A percentile compares a stretch with the other conserved stretches of the same genome.
Evolutionary conservation across 176 grass and related monocot species (phyloP).

Genomic region (bread wheat (Triticum aestivum)): DNA sequence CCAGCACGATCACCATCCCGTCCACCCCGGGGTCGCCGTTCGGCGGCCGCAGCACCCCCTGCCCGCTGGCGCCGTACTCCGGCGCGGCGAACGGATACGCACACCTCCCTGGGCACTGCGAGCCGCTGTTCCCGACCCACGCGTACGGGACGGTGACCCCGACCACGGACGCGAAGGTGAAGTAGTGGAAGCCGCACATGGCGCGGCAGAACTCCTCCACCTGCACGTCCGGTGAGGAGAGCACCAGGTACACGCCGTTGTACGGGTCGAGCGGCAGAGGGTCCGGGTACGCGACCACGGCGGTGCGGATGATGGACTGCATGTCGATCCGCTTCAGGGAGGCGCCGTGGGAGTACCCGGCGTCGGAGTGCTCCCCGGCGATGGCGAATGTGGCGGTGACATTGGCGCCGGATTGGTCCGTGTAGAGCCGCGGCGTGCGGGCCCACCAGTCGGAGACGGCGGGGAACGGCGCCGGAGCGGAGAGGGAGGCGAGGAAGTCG

Average conservation of each 20-base stretch:
- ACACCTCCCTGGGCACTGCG: slow-evolving; percentile 77
- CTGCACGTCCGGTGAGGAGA: slow-evolving; percentile 73
- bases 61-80: slow-evolving; percentile 10
- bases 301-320: slow-evolving; percentile 68
- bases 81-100: slow-evolving; percentile 73
- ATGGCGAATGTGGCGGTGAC: slow-evolving; percentile 54
- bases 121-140: slow-evolving; percentile 79
- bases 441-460: slow-evolving; percentile 76
- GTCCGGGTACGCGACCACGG: slow-evolving; percentile 44
- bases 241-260: slow-evolving; percentile 79
- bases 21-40: slow-evolving; percentile 72
- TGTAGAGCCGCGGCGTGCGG: slow-evolving; percentile 56
- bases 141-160: slow-evolving; percentile 81
- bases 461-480: slow-evolving; percentile 43
- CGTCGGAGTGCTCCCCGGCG: slow-evolving; percentile 61
- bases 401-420: slow-evolving; percentile 74
- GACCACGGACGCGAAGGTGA: slow-evolving; percentile 71
- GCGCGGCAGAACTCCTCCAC: slow-evolving; percentile 86
- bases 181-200: slow-evolving; percentile 90
- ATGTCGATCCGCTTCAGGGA: slow-evolving; percentile 59
- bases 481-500: slow-evolving; percentile 84
- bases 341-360: slow-evolving; percentile 58
- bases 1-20: slow-evolving; percentile 84
- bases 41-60: slow-evolving; percentile 49
- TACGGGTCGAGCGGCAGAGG: slow-evolving; percentile 63